phyloP scores from a whole-genome alignment of 805 yeast species.

The Diddensiella transvaalensis region DNA sequence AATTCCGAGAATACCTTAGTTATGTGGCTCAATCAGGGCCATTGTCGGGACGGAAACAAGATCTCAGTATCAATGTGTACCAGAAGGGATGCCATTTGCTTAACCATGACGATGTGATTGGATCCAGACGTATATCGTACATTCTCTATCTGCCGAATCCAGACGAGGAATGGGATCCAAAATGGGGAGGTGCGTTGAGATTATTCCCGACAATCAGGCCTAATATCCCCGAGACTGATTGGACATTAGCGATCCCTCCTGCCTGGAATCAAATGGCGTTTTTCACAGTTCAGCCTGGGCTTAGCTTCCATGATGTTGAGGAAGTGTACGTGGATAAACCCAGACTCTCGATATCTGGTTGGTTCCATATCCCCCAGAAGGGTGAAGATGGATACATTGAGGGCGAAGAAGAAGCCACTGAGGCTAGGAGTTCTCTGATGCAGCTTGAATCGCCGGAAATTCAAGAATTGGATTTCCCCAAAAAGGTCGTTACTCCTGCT shows the following conservation, averaged over 20 bases:
- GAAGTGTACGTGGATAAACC: conserved; percentile 91
- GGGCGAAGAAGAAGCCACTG: conserved; percentile 79
- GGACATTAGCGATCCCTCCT: conserved; percentile 67
- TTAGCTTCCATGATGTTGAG: conserved; percentile 96
- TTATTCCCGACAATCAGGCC: conserved; percentile 82
- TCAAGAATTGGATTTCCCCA: conserved; percentile 80
- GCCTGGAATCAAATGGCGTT: conserved; percentile 95
- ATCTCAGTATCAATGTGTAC: conserved; percentile 87
- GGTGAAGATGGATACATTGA: conserved; percentile 84
- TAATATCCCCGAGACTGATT: conserved; percentile 85
- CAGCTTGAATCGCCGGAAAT: conserved; percentile 73
- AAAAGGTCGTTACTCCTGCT: conserved; percentile 26
- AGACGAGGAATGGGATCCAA: conserved; percentile 80
- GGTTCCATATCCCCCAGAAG: conserved; percentile 96
- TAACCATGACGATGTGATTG: conserved; percentile 97
- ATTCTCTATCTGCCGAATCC: conserved; percentile 93
- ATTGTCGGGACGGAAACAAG: conserved; percentile 85
- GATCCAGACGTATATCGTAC: conserved; percentile 88
- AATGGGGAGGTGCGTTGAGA: conserved; percentile 90
- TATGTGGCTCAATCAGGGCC: conserved; percentile 83
- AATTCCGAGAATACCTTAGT: conserved; percentile 75
- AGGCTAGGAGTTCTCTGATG: conserved; percentile 71
- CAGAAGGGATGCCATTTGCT: conserved; percentile 89
- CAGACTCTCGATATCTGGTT: conserved; percentile 90
- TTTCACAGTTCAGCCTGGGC: conserved; percentile 93